phyloP scores from a whole-genome alignment of 176 grass and related monocot species.

The Aegilops sharonensis region DNA sequence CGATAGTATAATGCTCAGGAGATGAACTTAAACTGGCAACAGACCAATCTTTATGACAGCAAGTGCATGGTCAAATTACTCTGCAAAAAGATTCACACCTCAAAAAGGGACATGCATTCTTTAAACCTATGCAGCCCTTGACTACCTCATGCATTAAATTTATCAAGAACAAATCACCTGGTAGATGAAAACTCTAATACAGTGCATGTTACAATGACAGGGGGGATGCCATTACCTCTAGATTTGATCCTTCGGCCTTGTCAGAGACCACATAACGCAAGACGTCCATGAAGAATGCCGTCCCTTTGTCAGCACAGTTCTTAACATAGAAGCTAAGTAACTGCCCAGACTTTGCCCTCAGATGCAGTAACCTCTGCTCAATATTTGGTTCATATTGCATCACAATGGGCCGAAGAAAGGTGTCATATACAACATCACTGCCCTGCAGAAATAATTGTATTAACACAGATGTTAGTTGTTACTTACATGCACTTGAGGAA shows the following conservation, averaged over 20 bases:
- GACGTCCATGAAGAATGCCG: constrained; percentile 70
- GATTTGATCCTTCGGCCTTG: constrained; percentile 45
- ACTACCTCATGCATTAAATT: not conserved
- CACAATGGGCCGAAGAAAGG: constrained; percentile 79
- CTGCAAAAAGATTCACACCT: not conserved
- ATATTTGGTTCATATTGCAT: constrained; percentile 99
- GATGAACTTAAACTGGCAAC: constrained; percentile 4
- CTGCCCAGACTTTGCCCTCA: constrained; percentile 74
- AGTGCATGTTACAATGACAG: constrained; percentile 15
- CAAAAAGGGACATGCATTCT: not conserved
- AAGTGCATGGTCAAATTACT: constrained; percentile 14
- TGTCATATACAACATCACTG: constrained; percentile 82
- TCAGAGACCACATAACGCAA: constrained; percentile 67
- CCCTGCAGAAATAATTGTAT: constrained; percentile 53
- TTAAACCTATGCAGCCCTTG: not conserved
- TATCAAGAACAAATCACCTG: constrained; percentile 7
- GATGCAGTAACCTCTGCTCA: constrained; percentile 68
- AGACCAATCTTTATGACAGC: not conserved
- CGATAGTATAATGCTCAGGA: not conserved
- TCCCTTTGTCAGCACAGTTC: constrained; percentile 85
- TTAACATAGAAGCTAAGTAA: constrained; percentile 75
- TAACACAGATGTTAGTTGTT: not conserved
- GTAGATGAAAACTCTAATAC: not conserved
- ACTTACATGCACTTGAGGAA: not conserved
- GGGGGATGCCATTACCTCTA: constrained; percentile 38